phyloP scores from a whole-genome alignment of 305 asterid species.

The Striga hermonthica region DNA sequence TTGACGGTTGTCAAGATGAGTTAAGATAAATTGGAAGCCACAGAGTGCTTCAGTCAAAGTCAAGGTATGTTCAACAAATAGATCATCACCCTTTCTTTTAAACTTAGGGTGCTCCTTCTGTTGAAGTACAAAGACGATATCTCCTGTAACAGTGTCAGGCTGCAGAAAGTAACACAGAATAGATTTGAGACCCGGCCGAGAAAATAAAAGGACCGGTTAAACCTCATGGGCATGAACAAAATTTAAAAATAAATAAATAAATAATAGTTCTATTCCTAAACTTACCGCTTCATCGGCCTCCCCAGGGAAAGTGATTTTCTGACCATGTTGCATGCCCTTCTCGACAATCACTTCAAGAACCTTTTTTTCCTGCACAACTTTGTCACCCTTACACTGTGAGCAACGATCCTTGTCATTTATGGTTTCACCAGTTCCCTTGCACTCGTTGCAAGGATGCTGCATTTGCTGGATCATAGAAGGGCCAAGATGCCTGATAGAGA shows the following conservation, averaged over 20 bases:
- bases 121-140: slow-evolving; percentile 78
- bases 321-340: slow-evolving; percentile 91
- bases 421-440: slow-evolving; percentile 84
- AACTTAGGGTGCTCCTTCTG: slow-evolving; percentile 87
- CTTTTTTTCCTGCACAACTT: slow-evolving; percentile 73
- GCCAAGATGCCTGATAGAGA: slow-evolving; percentile 74
- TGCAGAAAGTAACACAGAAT: slow-evolving; percentile 36
- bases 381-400: slow-evolving; percentile 77
- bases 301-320: slow-evolving; percentile 79
- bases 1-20: slow-evolving; percentile 85
- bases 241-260: neutral
- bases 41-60: slow-evolving; percentile 87
- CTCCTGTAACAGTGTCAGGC: slow-evolving; percentile 94
- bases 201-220: slow-evolving; percentile 14
- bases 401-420: slow-evolving; percentile 77
- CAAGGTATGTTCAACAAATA: slow-evolving; percentile 73
- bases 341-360: slow-evolving; percentile 78
- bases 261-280: neutral
- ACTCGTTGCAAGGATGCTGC: slow-evolving; percentile 84
- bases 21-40: slow-evolving; percentile 82
- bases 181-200: neutral
- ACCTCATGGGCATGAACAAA: slow-evolving; percentile 3
- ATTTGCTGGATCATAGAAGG: slow-evolving; percentile 95
- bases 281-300: slow-evolving; percentile 88
- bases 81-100: slow-evolving; percentile 91